Percentiles rank a stretch among this genome's conserved stretches.
phyloP scores from a whole-genome alignment of 805 yeast genomes.

The Saccharomyces mikatae region DNA sequence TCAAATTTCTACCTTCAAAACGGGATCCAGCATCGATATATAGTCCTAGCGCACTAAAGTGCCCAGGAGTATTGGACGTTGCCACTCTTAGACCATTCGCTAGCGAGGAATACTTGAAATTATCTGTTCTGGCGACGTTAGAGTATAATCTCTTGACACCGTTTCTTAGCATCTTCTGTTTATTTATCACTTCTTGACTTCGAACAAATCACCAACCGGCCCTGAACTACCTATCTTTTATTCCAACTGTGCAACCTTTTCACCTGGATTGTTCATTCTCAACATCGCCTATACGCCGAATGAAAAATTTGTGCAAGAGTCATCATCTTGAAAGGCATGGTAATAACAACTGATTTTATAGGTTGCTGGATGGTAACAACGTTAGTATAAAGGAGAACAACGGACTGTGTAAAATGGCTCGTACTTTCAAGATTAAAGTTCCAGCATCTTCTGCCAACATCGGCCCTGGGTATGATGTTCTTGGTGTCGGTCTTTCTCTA shows the following conservation, averaged over 20 bases:
- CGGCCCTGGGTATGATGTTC: slow-evolving; percentile 96
- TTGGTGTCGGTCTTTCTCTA: slow-evolving; percentile 81
- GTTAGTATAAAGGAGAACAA: background rate
- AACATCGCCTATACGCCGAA: background rate
- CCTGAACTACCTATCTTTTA: background rate
- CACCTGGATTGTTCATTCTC: background rate
- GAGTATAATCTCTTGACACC: slow-evolving; percentile 16
- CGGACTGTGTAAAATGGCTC: slow-evolving; percentile 29
- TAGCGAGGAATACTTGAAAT: slow-evolving; percentile 36
- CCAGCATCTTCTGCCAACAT: slow-evolving; percentile 98
- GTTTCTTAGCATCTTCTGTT: slow-evolving; percentile 7
- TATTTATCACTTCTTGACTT: background rate
- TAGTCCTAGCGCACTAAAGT: slow-evolving; percentile 83
- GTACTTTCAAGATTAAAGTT: slow-evolving; percentile 57
- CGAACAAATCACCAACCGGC: background rate
- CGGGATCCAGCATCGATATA: slow-evolving; percentile 89
- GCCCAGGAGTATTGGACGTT: slow-evolving; percentile 80
- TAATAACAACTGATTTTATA: background rate
- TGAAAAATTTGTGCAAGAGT: background rate
- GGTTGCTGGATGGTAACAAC: background rate
- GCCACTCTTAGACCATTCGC: slow-evolving; percentile 76
- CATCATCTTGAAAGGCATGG: background rate
- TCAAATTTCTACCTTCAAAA: slow-evolving; percentile 51
- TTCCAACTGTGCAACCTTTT: background rate
- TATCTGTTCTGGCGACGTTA: slow-evolving; percentile 12